Base-by-base conservation (phyloP, 495 filamentous ascomycete genomes). In the Tuber magnatum region DNA sequence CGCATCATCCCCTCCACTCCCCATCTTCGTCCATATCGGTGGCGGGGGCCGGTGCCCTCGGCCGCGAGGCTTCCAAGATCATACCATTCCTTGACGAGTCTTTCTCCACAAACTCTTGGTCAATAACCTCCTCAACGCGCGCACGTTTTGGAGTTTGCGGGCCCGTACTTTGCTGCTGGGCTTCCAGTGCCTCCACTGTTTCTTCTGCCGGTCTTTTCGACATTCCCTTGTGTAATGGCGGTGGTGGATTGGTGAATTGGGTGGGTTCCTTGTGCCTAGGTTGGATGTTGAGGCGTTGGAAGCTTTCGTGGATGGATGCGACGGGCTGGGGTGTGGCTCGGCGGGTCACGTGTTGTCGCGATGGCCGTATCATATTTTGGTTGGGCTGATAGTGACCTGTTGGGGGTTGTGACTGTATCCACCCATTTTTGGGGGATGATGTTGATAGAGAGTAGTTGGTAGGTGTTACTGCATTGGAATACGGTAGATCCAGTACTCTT, bases 1-100 rank as follows among this genome's bases (percentile, higher is more conserved):
- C 65, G 83, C 84, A 71, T 86, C 84, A 35, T 75, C 84, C 76
- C 86, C 85, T 69, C 81, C 76, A 24, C n/a, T 86, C 84, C 1
- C 82, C 83, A 46, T 80, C 75, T 83, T 61, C 71, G 83, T 80
- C 69, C 71, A 73, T 75, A 24, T 80, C 71, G 6, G 35, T 39
- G 5, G 76, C 51, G 28, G 71, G 76, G 22, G 51, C 61, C 22
- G 77, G 77, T 8, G 77, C 76, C 61, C 77, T 70, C 71, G 77
- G 77, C 44, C 77, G 69, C 20, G 77, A 79, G 12, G 77, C 77
- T 71, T 79, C 77, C 22, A 79, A 70, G 35, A 79, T 79, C 46
- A 75, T 79, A 44, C 70, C 77, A 24, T 78, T 78, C 18, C 56
- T 32, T 28, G n/a, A 72, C 61, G 71, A 61, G 39, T 41, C 68